Conservation (phyloP, 495 filamentous ascomycete species). For the Podospora tetraspora region DNA sequence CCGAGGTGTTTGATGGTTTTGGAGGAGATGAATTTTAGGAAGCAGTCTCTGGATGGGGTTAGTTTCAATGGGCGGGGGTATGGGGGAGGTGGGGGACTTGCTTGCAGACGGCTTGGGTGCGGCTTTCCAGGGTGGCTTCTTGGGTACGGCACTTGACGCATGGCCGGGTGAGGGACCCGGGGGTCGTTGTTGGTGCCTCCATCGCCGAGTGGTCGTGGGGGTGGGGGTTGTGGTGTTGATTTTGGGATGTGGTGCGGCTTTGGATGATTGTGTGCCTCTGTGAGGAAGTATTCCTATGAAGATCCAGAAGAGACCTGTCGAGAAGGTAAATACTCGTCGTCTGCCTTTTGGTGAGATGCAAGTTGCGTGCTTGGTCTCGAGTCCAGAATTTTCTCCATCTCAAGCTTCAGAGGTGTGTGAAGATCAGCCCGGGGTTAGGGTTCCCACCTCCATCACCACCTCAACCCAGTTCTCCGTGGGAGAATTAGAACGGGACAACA, state of each 20-base stretch:
- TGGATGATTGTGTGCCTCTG: not conserved
- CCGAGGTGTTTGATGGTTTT: slow-evolving; percentile 80
- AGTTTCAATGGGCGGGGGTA: slow-evolving; percentile 11
- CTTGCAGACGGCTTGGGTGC: slow-evolving; percentile 24
- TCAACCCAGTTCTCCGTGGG: not conserved
- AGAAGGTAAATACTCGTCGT: not conserved
- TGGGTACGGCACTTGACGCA: slow-evolving; percentile 25
- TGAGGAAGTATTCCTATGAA: not conserved
- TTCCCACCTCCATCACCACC: not conserved
- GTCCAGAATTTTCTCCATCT: not conserved
- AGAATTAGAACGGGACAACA: too few relatives aligned
- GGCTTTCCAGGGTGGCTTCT: slow-evolving; percentile 27
- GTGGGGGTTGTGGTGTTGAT: not conserved
- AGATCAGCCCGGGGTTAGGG: not conserved
- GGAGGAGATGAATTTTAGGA: slow-evolving; percentile 63
- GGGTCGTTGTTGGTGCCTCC: slow-evolving; percentile 2
- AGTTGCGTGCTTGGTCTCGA: not conserved
- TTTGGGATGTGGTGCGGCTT: not conserved
- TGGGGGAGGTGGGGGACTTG: not conserved
- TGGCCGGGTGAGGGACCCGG: slow-evolving; percentile 13
- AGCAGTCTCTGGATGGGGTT: slow-evolving; percentile 58
- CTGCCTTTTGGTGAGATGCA: not conserved
- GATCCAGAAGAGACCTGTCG: not conserved
- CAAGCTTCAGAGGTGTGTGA: not conserved
- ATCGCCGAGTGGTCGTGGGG: slow-evolving; percentile 1